Conservation (phyloP, 768 basidiomycete species). For the Lactifluus piperatus region DNA sequence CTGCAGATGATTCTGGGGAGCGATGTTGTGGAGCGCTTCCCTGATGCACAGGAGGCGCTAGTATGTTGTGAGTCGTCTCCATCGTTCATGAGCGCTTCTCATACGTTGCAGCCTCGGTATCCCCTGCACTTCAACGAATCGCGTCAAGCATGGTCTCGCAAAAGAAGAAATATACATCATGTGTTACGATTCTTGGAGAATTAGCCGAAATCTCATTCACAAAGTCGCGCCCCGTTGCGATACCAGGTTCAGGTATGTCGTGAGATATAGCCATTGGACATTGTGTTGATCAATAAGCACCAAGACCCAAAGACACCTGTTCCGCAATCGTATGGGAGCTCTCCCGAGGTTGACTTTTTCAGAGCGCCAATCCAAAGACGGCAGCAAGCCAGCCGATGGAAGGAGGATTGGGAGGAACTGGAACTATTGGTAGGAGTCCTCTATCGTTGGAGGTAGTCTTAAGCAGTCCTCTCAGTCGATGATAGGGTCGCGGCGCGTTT, state of each 20-base stretch:
- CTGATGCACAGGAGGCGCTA: conserved; percentile 49
- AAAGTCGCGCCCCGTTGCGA: conserved; percentile 18
- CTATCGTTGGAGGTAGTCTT: background rate
- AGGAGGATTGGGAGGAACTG: conserved; percentile 90
- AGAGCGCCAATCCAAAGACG: conserved; percentile 31
- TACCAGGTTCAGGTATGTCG: conserved; percentile 24
- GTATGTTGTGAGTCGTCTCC: conserved; percentile 38
- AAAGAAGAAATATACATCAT: conserved; percentile 48
- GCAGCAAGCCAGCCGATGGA: conserved; percentile 70
- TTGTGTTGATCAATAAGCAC: background rate
- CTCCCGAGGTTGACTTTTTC: conserved; percentile 65
- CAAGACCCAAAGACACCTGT: conserved; percentile 43
- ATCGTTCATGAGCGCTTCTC: background rate
- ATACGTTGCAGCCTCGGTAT: conserved; percentile 39
- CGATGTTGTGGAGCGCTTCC: conserved; percentile 47
- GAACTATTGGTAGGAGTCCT: conserved; percentile 55
- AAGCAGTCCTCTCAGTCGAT: background rate
- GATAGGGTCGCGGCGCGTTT: conserved; percentile 79
- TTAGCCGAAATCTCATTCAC: conserved; percentile 24
- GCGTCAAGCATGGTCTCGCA: conserved; percentile 52
- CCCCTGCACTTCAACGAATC: conserved; percentile 41
- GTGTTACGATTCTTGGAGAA: conserved; percentile 48
- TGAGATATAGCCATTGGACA: background rate
- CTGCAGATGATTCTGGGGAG: conserved; percentile 82
- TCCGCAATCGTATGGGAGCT: conserved; percentile 36